Percentiles rank a stretch among this genome's conserved stretches.
Conservation (phyloP, 768 basidiomycete species). For the Suillus fuscotomentosus region DNA sequence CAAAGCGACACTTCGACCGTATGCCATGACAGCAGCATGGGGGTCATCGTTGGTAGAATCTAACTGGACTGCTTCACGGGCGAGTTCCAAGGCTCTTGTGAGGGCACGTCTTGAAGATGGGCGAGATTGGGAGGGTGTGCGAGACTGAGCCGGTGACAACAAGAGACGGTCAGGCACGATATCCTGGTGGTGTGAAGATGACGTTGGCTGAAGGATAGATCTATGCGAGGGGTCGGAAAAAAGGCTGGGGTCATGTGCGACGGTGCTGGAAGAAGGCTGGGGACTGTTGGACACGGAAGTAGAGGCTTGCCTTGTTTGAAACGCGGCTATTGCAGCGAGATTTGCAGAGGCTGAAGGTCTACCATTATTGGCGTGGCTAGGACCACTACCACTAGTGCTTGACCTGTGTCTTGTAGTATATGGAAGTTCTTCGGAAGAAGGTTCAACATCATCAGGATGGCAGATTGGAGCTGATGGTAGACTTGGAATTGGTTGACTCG, state of each 20-base stretch:
- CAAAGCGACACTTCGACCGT: conserved; percentile 81
- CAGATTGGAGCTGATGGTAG: conserved; percentile 43
- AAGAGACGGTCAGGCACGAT: conserved; percentile 42
- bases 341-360: conserved; percentile 46
- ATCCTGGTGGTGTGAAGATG: conserved; percentile 34
- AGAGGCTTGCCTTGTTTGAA: conserved; percentile 45
- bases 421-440: conserved; percentile 27
- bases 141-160: conserved; percentile 44
- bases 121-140: conserved; percentile 44
- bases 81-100: conserved; percentile 82
- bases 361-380: conserved; percentile 20
- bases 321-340: conserved; percentile 58
- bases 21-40: conserved; percentile 84
- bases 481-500: conserved; percentile 71
- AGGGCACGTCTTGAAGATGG: conserved; percentile 83
- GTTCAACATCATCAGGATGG: conserved; percentile 17
- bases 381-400: conserved; percentile 30
- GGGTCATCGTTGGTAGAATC: conserved; percentile 89
- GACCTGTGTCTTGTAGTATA: conserved; percentile 33
- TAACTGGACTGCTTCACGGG: conserved; percentile 85
- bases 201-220: conserved; percentile 40
- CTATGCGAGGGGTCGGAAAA: conserved; percentile 59
- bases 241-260: conserved; percentile 41
- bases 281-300: conserved; percentile 28
- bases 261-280: conserved; percentile 19